Base-by-base conservation (phyloP, 2,329 filamentous ascomycete species). In the Penicillium expansum region DNA sequence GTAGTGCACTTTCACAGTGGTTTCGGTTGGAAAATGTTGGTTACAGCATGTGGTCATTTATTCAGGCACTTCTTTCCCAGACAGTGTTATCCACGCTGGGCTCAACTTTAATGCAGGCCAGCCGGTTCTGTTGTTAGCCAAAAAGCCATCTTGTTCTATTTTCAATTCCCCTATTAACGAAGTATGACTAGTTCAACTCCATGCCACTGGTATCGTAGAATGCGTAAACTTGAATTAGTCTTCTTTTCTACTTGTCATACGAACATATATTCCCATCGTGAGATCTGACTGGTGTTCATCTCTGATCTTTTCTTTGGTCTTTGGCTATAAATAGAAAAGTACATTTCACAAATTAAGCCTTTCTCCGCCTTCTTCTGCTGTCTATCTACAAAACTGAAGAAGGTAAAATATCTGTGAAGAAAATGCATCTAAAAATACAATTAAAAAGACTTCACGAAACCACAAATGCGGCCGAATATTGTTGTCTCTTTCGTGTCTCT, bases 51-150 rank as follows among this genome's bases (percentile, higher is more conserved):
- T 73, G 66, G 67, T 69, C 72, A 68, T 68, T 53, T 65, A 52
- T 71, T 65, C 67, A 62, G 69, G 60, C 60, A 67, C 62, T 66
- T 64, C 65, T 71, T 64, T 61, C 64, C 65, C 66, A 62, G 66
- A 64, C 61, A 58, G 64, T 65, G 59, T 65, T 55, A 63, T 64
- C 56, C 59, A 62, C 65, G 63, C 59, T 62, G 63, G 70, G 66
- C 61, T 65, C 66, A 71, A 72, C 67, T 65, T 67, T 71, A 71
- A 72, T 72, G 66, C 71, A 68, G 67, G 69, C 71, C 66, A 62
- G 63, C 64, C 63, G 67, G 69, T 66, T 72, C 66, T 66, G 69
- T 69, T 71, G 66, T 71, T 73, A 72, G 69, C 69, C 68, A 72
- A 73, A 73, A 71, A 68, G 64, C 64, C 63, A 65, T 69, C 62